Conservation (phyloP, 805 yeast genomes). For the Kregervanrija pseudodelftensis region DNA sequence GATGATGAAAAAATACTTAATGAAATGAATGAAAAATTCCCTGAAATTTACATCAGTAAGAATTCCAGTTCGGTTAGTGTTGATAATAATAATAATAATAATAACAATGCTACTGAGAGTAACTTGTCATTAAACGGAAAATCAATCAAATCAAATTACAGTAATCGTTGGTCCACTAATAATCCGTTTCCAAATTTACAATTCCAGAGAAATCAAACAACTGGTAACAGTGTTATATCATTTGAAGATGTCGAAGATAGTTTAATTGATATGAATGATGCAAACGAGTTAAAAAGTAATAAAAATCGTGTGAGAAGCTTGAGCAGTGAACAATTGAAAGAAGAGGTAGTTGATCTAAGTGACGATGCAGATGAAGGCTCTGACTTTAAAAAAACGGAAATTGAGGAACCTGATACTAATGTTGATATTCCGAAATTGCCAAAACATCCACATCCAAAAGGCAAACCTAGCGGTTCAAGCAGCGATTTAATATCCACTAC, state of each 20-base stretch:
- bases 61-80: no score
- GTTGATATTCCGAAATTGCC: not conserved
- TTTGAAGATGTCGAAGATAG: conserved; percentile 7
- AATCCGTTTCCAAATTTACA: conserved; percentile 20
- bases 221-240: conserved; percentile 6
- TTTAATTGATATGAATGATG: conserved; percentile 1
- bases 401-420: not conserved
- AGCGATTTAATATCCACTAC: not conserved
- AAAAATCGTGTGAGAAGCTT: conserved; percentile 6
- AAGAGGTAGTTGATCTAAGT: conserved; percentile 20
- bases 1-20: no score
- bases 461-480: not conserved
- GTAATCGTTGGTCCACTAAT: conserved; percentile 16
- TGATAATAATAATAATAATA: not conserved
- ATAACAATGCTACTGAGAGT: not conserved
- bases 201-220: not conserved
- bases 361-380: conserved; percentile 12
- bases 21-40: no score
- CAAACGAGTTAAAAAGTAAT: not conserved
- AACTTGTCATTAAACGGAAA: conserved; percentile 9
- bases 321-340: conserved; percentile 17
- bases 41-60: no score
- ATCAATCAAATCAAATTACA: not conserved
- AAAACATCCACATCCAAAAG: not conserved
- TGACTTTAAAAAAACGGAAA: not conserved